Evolutionary conservation across 306 rosid genomes (phyloP), one percentile per base, ranked within the genome.

Genomic region (Gynostemma pentaphyllum): DNA sequence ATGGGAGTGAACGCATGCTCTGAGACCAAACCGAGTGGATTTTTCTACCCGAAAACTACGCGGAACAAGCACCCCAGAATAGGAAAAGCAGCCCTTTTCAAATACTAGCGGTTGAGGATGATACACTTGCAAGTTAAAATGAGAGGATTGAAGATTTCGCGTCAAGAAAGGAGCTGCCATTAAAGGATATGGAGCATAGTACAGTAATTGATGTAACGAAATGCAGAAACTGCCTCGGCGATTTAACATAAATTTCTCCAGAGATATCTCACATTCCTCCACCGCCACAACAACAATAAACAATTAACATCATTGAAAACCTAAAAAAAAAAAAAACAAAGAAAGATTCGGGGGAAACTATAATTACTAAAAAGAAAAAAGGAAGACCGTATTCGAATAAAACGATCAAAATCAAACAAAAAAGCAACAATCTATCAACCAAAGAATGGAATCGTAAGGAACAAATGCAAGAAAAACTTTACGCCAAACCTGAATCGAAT

Each of bases 221-320:
- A 39, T 39, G 44, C 44, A 14, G 1, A 39, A 39, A 14, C 44
- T 39, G 66, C 50, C 19, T 61, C 34, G 23, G 41, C 36, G 36
- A 61, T 61, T 41, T 39, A 61, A 2, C 66, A 61, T 23, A 40
- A 61, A 40, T 14, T 61, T 61, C 66, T 23, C 40, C 49, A 0
- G 34, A 14, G 49, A 14, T 29, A 0, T 37, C 65, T 61, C 66
- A 61, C 66, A 61, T 61, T 39, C 23, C 50, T 61, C 66, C 66
- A 61, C 66, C 66, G 50, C 66, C 50, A 41, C 50, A 61, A 23
- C 37, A 23, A 61, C 50, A 61, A 61, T 40, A 61, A 61, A 61
- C 28, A 32, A 56, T 56, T 56, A 56, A 14, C 45, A 34, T 34
- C 9, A 32, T 9, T 11, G 18, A 36, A 22, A 29, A 29, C 49